phyloP scores from a whole-genome alignment of 1,284 basidiomycete species.

The Apiotrichum sp. region DNA sequence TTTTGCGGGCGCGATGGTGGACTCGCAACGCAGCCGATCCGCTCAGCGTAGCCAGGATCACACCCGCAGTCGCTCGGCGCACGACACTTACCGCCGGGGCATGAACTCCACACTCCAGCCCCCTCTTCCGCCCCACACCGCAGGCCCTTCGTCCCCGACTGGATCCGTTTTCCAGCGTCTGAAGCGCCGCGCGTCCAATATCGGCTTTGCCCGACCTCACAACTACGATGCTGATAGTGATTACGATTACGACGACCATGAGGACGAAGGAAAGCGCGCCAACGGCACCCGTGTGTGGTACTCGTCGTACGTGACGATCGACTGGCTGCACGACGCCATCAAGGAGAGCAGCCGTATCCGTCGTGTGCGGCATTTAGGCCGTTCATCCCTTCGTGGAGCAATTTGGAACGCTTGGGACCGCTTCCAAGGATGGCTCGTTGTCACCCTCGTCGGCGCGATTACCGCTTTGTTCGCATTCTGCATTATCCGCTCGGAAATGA shows the following conservation, averaged over 20 bases:
- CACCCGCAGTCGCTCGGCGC: background rate
- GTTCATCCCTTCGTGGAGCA: constrained; percentile 65
- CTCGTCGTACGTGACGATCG: constrained; percentile 55
- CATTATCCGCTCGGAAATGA: constrained; percentile 79
- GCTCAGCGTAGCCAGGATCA: too few species aligned
- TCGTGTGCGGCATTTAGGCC: constrained; percentile 55
- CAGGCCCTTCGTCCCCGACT: constrained; percentile 16
- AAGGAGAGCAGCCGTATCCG: constrained; percentile 77
- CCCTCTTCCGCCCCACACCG: background rate
- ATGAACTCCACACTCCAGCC: constrained; percentile 6
- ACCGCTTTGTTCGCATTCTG: constrained; percentile 80
- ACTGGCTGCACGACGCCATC: constrained; percentile 90
- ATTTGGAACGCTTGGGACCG: constrained; percentile 70
- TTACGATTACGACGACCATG: constrained; percentile 32
- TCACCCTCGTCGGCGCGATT: constrained; percentile 64
- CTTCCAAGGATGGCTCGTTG: constrained; percentile 82
- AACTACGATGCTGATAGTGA: constrained; percentile 23
- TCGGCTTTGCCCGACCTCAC: constrained; percentile 29
- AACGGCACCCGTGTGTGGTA: constrained; percentile 92
- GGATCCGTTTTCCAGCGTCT: constrained; percentile 28
- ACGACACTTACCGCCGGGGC: constrained; percentile 5
- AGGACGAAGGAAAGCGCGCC: constrained; percentile 54
- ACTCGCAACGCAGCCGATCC: too few species aligned
- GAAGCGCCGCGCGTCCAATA: constrained; percentile 29
- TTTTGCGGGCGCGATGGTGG: background rate